These are phyloP conservation scores for Pyrus hybrid DNA, from an alignment of 331 rosid genomes.

Conservation along the genomic window DNA sequence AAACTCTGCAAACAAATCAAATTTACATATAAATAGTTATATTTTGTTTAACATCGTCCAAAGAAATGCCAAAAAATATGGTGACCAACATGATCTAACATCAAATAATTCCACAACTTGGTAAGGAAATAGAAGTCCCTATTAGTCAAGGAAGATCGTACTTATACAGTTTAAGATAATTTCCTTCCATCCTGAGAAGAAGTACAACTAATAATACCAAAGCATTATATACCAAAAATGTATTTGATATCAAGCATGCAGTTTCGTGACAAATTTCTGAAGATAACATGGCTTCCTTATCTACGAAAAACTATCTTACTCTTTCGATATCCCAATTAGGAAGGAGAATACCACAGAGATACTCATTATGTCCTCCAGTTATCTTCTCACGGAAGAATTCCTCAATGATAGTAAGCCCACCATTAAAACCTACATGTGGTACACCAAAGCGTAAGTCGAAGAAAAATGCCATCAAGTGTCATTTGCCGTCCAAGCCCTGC, in stretches of 20 bases:
- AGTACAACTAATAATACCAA: neutral
- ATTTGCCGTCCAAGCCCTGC: too few relatives aligned
- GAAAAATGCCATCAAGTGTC: neutral
- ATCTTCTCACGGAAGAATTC: slow-evolving; percentile 30
- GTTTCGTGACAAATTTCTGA: neutral
- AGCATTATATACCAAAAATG: too few relatives aligned
- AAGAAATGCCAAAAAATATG: too few relatives aligned
- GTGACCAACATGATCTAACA: too few relatives aligned
- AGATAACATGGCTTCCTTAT: slow-evolving; percentile 28
- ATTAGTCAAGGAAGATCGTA: neutral
- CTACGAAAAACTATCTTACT: slow-evolving; percentile 22
- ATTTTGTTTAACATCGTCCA: too few relatives aligned
- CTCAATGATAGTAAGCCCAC: slow-evolving; percentile 34
- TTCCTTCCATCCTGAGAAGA: too few relatives aligned
- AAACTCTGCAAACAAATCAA: too few relatives aligned
- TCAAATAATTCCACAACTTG: neutral
- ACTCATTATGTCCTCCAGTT: slow-evolving; percentile 38
- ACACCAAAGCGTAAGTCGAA: neutral
- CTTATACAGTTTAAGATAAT: too few relatives aligned
- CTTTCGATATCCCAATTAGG: slow-evolving; percentile 34
- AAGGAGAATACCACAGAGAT: slow-evolving; percentile 22
- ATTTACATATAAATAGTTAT: too few relatives aligned
- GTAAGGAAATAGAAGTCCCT: neutral
- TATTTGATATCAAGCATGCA: neutral
- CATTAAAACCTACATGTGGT: slow-evolving; percentile 33